phyloP scores from a whole-genome alignment of 2,329 filamentous ascomycete species.

The Fusarium sp. region DNA sequence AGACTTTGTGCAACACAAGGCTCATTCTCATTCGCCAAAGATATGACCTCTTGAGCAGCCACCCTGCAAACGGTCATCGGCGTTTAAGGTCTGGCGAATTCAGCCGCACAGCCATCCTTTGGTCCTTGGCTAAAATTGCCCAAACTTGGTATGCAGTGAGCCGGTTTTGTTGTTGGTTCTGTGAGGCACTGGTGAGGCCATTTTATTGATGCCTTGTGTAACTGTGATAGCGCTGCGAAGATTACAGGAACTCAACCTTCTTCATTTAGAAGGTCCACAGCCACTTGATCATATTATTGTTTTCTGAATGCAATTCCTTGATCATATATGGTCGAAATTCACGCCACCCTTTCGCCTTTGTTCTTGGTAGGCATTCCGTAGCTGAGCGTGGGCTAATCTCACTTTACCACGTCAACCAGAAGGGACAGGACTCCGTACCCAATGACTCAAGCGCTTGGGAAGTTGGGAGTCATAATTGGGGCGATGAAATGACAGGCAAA shows the following conservation, averaged over 20 bases:
- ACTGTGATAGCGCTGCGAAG: accelerated
- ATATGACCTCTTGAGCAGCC: neutral
- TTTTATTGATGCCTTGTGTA: neutral
- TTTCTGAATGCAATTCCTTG: accelerated
- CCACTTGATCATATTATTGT: neutral
- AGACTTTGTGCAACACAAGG: neutral
- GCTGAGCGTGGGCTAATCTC: neutral
- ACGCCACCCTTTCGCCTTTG: neutral
- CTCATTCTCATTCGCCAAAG: neutral
- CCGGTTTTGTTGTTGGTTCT: neutral
- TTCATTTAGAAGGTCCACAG: accelerated
- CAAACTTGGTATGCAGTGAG: accelerated
- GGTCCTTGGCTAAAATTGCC: too few relatives aligned
- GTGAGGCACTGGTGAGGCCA: neutral
- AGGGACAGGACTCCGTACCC: accelerated
- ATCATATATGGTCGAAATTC: accelerated
- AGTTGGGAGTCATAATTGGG: neutral
- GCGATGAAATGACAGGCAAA: accelerated
- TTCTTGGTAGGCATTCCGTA: neutral
- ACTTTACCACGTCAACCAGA: accelerated
- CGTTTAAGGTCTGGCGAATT: neutral
- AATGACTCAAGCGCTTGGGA: too few relatives aligned
- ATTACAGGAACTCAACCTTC: neutral
- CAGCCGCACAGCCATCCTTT: neutral
- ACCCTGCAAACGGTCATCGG: neutral